A percentile compares a stretch with the other conserved stretches of the same genome.
These are phyloP conservation scores for Pulveroboletus sp. DNA, from an alignment of 768 basidiomycete genomes.

Conservation along the genomic window DNA sequence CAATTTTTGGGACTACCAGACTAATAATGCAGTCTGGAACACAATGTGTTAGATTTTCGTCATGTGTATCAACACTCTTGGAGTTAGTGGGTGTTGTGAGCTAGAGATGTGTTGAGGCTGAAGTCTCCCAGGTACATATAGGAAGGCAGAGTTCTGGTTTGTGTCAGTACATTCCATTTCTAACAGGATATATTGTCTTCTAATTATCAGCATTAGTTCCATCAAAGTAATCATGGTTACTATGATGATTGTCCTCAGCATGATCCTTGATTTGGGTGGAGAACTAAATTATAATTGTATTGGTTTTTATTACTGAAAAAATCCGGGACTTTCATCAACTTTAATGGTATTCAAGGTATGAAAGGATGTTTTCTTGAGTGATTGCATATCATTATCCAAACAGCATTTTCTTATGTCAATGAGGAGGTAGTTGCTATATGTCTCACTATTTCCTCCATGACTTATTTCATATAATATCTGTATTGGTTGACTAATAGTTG, in stretches of 20 bases:
- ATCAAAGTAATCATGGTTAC: constrained; percentile 47
- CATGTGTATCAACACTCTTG: constrained; percentile 37
- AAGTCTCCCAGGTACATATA: constrained; percentile 28
- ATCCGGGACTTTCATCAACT: constrained; percentile 56
- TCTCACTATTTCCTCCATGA: background rate
- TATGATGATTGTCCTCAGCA: constrained; percentile 39
- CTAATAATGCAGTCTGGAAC: constrained; percentile 47
- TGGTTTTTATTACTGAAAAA: constrained; percentile 40
- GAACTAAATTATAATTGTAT: constrained; percentile 47
- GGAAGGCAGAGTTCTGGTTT: constrained; percentile 45
- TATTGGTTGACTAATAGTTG: no score
- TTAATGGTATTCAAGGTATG: constrained; percentile 32
- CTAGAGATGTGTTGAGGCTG: background rate
- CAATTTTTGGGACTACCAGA: constrained; percentile 36
- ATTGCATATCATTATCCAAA: constrained; percentile 50
- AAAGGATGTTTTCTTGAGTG: constrained; percentile 45
- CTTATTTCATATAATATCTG: background rate
- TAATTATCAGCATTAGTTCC: constrained; percentile 28
- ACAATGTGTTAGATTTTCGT: constrained; percentile 45
- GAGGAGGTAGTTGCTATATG: constrained; percentile 42
- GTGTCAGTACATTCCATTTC: constrained; percentile 13
- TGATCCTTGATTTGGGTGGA: constrained; percentile 48
- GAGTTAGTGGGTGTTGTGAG: constrained; percentile 23
- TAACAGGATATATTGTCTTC: background rate
- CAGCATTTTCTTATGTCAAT: constrained; percentile 54